Base-by-base conservation (phyloP, 2,329 filamentous ascomycete genomes). In the Ophiostoma perfectum region DNA sequence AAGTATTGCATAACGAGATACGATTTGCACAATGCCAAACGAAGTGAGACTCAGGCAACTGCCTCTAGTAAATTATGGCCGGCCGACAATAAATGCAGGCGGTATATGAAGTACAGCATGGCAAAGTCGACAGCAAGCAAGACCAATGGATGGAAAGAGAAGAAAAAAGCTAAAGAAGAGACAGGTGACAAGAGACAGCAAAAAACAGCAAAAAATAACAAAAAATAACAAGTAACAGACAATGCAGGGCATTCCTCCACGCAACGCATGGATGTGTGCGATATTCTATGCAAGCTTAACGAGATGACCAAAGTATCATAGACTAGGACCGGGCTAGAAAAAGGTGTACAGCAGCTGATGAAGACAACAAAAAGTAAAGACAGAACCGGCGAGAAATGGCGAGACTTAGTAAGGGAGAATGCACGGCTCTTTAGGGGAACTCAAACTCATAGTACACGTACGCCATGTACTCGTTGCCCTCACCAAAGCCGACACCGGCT, bases 401-500 rank as follows among this genome's bases (percentile, higher is more conserved):
- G 5, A 5, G 41, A 44, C 1, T 27, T 27, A 27, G 27, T 27
- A 27, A 27, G 27, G 27, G 27, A 27, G 27, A 27, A 27, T 27
- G 27, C 27, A 12, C 1, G 7, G 3, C 38, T n/a, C 49, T 70
- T 60, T 27, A 82, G 44, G 83, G 82, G 69, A 98, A 88, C 76
- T 95, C 91, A 77, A 98, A 91, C 77, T 97, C 92, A 80, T 98
- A 99, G 82, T 93, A 97, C 76, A 98, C 95, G 79, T 96, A 99
- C 55, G 95, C 90, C 70, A 92, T 95, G 81, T 98, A 99, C 78
- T 97, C 93, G 73, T 86, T 83, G 67, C 88, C 89, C 70, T 93
- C 91, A 18, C 86, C 87, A 58, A 86, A 85, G 38, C 82, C 84
- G 65, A 89, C 77, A 39, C 87, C 90, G 4, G 89, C 89, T 3